Conservation (phyloP, 2,329 filamentous ascomycete genomes). For the Teratosphaeria nubilosa region DNA sequence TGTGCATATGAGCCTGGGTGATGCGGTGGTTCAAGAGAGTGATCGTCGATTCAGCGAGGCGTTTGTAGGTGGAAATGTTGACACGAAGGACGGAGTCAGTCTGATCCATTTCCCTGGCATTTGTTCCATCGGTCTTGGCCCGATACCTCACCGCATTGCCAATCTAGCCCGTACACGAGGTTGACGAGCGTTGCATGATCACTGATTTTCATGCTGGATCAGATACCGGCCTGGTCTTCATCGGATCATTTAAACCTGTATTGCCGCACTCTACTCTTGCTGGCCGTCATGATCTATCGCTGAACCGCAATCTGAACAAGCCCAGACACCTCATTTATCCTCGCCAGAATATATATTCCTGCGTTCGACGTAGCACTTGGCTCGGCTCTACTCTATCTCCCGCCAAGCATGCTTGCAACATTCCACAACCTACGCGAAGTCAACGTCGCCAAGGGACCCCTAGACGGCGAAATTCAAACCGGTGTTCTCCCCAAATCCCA, state of each 20-base stretch:
- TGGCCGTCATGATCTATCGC: not conserved
- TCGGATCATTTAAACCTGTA: not conserved
- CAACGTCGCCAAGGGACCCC: not conserved
- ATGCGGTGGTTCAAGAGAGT: not conserved
- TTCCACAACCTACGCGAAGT: not conserved
- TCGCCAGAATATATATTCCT: not conserved
- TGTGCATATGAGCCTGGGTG: not conserved
- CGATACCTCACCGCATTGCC: no score
- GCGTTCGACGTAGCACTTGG: not conserved
- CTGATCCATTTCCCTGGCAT: no score
- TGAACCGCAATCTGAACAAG: not conserved
- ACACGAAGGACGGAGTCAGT: no score
- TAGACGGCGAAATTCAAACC: not conserved
- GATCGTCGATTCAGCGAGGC: not conserved
- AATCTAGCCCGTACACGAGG: no score
- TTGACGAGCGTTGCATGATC: no score
- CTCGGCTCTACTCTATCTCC: not conserved
- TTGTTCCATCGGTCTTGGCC: no score
- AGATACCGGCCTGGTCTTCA: not conserved
- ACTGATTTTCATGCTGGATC: no score
- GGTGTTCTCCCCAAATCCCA: constrained; percentile 2
- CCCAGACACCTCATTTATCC: not conserved
- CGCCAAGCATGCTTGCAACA: not conserved
- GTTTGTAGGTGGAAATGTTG: not conserved
- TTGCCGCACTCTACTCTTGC: not conserved